These are phyloP conservation scores for Paecilomyces fulvus DNA, from an alignment of 2,329 filamentous ascomycete species.

Conservation along the genomic window DNA sequence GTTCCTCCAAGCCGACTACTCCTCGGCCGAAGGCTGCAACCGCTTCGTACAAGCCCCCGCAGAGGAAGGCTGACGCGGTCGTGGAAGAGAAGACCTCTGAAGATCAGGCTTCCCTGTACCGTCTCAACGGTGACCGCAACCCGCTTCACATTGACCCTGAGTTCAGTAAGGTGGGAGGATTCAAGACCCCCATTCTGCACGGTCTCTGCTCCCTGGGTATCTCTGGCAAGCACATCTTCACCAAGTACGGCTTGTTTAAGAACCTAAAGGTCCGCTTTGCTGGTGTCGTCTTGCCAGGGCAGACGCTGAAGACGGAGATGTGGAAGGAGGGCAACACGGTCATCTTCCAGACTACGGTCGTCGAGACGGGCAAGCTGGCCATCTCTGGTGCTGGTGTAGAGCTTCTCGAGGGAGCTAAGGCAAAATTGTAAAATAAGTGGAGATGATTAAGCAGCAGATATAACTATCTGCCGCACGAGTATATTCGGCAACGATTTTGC, in stretches of 20 bases:
- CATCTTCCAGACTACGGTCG: constrained; percentile 78
- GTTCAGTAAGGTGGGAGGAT: constrained; percentile 91
- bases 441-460: background rate
- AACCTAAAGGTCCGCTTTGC: constrained; percentile 92
- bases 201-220: constrained; percentile 95
- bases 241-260: constrained; percentile 73
- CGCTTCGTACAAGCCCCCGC: constrained; percentile 67
- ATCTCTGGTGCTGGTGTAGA: constrained; percentile 76
- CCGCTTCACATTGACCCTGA: constrained; percentile 91
- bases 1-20: constrained; percentile 59
- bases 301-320: constrained; percentile 90
- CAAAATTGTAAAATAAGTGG: constrained; percentile 39
- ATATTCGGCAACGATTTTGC: background rate
- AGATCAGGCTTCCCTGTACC: constrained; percentile 89
- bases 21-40: constrained; percentile 71
- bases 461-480: background rate
- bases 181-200: constrained; percentile 89
- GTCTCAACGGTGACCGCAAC: constrained; percentile 89
- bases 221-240: constrained; percentile 79
- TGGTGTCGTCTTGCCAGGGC: constrained; percentile 72
- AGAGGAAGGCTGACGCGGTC: constrained; percentile 68
- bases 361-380: constrained; percentile 84
- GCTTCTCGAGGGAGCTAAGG: constrained; percentile 47
- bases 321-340: constrained; percentile 78
- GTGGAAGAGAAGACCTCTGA: constrained; percentile 79